Evolutionary conservation across 192 early-diverging fungal genomes (phyloP), one percentile per base, ranked within the genome.

Genomic region (Cetraspora pellucida): DNA sequence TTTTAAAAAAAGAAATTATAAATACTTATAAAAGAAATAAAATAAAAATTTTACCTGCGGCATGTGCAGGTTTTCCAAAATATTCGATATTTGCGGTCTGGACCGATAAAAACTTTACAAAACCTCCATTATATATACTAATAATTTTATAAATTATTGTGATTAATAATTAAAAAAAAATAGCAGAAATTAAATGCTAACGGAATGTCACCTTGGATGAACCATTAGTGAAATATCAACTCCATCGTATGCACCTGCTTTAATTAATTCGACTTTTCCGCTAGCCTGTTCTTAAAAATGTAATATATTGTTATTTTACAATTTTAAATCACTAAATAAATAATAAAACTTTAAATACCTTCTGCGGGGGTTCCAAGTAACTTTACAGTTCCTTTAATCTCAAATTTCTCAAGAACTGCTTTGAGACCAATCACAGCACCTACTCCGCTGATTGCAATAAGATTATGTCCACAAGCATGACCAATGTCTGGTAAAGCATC

Each of bases 321-420:
- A 77, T 43, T 16, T 25, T 30, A 9, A 28, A 11, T 49, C 1
- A 10, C 13, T 43, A 19, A 68, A 59, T 59, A 23, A 59, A 21
- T 2, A 59, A 25, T 2, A 59, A 25, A 59, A 59, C 25, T 10
- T 10, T 16, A 64, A 44, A 11, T 30, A 79, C 85, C 86, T 82
- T 95, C 92, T 10, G 89, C 92, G 9, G 94, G 93, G 9, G 92
- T 92, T 27, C 93, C 94, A 77, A 90, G 90, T 60, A 95, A 67
- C 58, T 85, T 85, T 25, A 94, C 84, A 10, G 84, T 85, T 16
- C 89, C 93, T 60, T 83, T 75, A 52, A 91, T 74, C 4, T 57
- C 77, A 14, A 49, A 63, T 55, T 82, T 82, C 73, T 68, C 66
- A 68, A 68, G 21, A 14, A 68, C 66, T 10, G 66, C n/a, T 67